Percentiles rank a stretch among this genome's conserved stretches.
phyloP scores from a whole-genome alignment of 352 stramenopile genomes.

The Phytophthora pini region DNA sequence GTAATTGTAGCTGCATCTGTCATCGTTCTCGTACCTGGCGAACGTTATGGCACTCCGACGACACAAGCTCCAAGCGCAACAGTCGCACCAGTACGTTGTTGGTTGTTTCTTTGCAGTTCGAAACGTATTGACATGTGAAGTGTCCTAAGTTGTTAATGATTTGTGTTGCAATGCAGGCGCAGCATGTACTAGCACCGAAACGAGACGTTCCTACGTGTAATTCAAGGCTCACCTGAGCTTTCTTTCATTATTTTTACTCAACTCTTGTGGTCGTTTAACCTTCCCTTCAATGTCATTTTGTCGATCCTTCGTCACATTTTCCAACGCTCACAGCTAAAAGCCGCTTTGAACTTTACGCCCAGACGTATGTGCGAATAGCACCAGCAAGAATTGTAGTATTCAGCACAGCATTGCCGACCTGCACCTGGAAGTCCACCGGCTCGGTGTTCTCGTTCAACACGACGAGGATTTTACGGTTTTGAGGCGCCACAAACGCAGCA shows the following conservation, averaged over 20 bases:
- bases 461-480: conserved; percentile 74
- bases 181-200: conserved; percentile 49
- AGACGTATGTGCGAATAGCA: conserved; percentile 61
- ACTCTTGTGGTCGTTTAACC: neutral
- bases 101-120: neutral
- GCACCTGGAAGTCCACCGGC: conserved; percentile 64
- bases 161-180: conserved; percentile 27
- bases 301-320: neutral
- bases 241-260: conserved; percentile 11
- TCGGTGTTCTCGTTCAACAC: conserved; percentile 87
- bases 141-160: neutral
- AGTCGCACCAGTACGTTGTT: conserved; percentile 36
- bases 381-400: conserved; percentile 35
- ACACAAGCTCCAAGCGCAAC: conserved; percentile 40
- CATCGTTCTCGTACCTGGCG: conserved; percentile 58
- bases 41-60: conserved; percentile 63
- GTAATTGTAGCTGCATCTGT: conserved; percentile 44
- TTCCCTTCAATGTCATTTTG: neutral
- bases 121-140: neutral
- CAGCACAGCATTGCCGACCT: conserved; percentile 46
- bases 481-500: conserved; percentile 67
- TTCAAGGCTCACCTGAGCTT: neutral
- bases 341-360: conserved; percentile 12
- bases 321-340: too few relatives aligned
- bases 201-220: neutral